These are phyloP conservation scores for Nannochloropsis oceanica DNA, from an alignment of 108 stramenopile species.

Conservation along the genomic window DNA sequence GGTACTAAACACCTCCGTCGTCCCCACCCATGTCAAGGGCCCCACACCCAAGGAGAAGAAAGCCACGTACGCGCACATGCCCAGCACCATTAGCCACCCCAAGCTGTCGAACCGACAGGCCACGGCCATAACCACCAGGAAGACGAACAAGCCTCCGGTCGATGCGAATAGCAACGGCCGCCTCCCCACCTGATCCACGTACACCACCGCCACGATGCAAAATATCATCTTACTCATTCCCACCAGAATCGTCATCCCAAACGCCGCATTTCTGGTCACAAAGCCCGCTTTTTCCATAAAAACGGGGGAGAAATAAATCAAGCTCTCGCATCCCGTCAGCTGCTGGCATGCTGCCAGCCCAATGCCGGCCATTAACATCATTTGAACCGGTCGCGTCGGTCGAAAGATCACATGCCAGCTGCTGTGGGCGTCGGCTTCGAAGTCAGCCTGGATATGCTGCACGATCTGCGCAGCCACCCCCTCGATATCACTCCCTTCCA, in stretches of 20 bases:
- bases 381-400: conserved; percentile 47
- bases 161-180: conserved; percentile 53
- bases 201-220: conserved; percentile 45
- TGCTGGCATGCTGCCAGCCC: conserved; percentile 63
- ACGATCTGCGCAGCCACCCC: not conserved
- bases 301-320: conserved; percentile 61
- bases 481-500: not conserved
- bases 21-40: conserved; percentile 55
- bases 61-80: conserved; percentile 45
- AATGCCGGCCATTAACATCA: conserved; percentile 64
- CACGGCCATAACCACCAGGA: not conserved
- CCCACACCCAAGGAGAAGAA: conserved; percentile 68
- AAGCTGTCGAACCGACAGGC: not conserved
- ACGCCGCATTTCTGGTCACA: conserved; percentile 32
- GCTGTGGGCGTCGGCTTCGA: not conserved
- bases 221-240: conserved; percentile 51
- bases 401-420: not conserved
- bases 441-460: not conserved
- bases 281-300: conserved; percentile 52
- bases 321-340: conserved; percentile 65
- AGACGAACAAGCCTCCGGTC: not conserved
- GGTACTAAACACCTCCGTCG: conserved; percentile 63
- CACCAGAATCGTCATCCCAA: conserved; percentile 44
- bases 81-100: not conserved
- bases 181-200: conserved; percentile 54